Conservation (phyloP, 1,139 yeast species). For the Nematodospora anomalae region DNA sequence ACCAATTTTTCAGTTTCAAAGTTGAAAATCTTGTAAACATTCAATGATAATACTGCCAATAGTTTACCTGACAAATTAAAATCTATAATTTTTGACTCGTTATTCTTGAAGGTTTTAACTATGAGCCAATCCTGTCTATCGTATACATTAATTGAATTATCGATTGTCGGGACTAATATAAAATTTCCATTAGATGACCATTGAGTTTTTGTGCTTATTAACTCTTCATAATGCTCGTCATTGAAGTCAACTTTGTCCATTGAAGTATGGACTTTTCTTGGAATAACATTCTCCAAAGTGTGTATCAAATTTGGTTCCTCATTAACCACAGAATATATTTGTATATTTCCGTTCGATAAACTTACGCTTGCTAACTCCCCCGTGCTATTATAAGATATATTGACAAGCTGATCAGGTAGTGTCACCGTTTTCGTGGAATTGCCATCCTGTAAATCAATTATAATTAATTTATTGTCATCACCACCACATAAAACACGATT, state of each 20-base stretch:
- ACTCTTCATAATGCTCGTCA: conserved; percentile 42
- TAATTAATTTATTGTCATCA: conserved; percentile 63
- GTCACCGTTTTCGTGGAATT: conserved; percentile 26
- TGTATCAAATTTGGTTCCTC: conserved; percentile 39
- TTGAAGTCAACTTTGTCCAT: conserved; percentile 37
- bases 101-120: conserved; percentile 12
- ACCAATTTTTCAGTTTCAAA: conserved; percentile 11
- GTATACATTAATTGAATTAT: conserved; percentile 34
- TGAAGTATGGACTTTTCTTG: conserved; percentile 35
- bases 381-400: conserved; percentile 59
- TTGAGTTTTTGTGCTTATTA: conserved; percentile 30
- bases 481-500: conserved; percentile 71
- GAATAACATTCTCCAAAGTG: conserved; percentile 42
- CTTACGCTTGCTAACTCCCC: conserved; percentile 45
- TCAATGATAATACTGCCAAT: conserved; percentile 17
- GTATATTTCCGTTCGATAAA: conserved; percentile 65
- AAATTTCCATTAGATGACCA: conserved; percentile 54
- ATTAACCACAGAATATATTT: conserved; percentile 59
- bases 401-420: conserved; percentile 56
- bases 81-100: conserved; percentile 14
- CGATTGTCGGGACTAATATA: conserved; percentile 44
- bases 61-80: conserved; percentile 11
- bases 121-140: conserved; percentile 35
- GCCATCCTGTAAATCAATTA: conserved; percentile 50
- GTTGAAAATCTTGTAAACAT: conserved; percentile 14